A percentile compares a stretch with the other conserved stretches of the same genome.
phyloP scores from a whole-genome alignment of 768 basidiomycete genomes.

The Macrolepiota albuminosa region DNA sequence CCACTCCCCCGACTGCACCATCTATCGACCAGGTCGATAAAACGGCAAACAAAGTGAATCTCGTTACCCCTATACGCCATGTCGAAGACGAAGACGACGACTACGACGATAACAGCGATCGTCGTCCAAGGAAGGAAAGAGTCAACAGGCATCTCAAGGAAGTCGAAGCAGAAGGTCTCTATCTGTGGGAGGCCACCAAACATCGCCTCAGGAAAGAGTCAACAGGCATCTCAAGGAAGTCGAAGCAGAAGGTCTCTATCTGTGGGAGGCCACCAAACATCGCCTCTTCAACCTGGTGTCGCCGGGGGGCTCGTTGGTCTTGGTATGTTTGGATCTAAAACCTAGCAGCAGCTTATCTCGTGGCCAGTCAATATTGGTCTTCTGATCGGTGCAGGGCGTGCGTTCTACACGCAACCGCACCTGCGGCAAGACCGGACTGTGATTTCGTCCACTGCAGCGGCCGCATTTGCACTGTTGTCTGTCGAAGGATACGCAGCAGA shows the following conservation, averaged over 20 bases:
- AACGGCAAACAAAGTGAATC: conserved; percentile 44
- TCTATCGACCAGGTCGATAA: conserved; percentile 34
- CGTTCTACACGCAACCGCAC: conserved; percentile 57
- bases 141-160: conserved; percentile 34
- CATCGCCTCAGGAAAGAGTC: conserved; percentile 34
- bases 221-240: conserved; percentile 36
- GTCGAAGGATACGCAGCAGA: conserved; percentile 63
- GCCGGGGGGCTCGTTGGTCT: conserved; percentile 71
- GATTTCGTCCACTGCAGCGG: conserved; percentile 48
- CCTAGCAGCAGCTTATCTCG: neutral
- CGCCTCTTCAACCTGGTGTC: conserved; percentile 62
- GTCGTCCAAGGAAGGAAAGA: conserved; percentile 14
- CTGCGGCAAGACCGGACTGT: conserved; percentile 53
- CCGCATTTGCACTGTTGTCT: conserved; percentile 52
- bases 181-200: conserved; percentile 49
- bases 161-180: conserved; percentile 45
- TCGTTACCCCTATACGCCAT: conserved; percentile 35
- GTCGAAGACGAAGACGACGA: conserved; percentile 13
- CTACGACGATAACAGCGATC: conserved; percentile 2
- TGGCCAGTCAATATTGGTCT: conserved; percentile 66
- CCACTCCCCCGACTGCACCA: conserved; percentile 32
- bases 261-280: conserved; percentile 48
- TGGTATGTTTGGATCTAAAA: conserved; percentile 34
- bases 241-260: conserved; percentile 46
- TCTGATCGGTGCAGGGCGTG: conserved; percentile 54